Conservation (phyloP, 441 rosid species). For the Capsella rubella region DNA sequence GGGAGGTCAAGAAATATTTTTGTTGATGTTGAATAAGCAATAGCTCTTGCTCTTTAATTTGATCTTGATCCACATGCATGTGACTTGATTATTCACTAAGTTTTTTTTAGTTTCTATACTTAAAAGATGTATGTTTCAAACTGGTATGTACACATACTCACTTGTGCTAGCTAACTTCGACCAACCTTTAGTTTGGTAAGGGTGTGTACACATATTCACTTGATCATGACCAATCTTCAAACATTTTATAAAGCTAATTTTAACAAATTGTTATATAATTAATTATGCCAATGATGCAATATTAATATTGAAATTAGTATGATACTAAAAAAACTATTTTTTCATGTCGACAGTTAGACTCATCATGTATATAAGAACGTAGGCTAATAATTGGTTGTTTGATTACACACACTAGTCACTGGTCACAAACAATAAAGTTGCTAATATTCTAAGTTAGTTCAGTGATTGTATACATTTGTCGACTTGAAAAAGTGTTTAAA, state of each 20-base stretch:
- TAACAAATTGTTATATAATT: too few species aligned
- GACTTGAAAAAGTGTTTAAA: conserved; percentile 14
- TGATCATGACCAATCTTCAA: background rate
- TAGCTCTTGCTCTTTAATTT: background rate
- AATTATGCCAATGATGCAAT: background rate
- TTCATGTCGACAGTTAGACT: conserved; percentile 28
- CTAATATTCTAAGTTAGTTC: conserved; percentile 24
- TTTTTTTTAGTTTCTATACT: too few species aligned
- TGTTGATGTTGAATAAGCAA: background rate
- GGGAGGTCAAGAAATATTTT: background rate
- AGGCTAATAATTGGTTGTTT: conserved; percentile 38
- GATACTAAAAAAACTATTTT: background rate
- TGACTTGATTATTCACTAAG: too few species aligned
- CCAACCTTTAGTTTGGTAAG: background rate
- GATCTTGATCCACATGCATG: background rate
- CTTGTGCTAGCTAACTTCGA: too few species aligned
- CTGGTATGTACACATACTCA: too few species aligned
- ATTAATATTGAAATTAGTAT: background rate
- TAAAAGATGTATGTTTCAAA: too few species aligned
- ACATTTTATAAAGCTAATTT: background rate
- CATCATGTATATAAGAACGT: conserved; percentile 5
- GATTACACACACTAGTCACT: conserved; percentile 18
- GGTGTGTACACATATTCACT: background rate
- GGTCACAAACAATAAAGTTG: conserved; percentile 17
- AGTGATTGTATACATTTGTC: conserved; percentile 21